Evolutionary conservation across 2,329 filamentous ascomycete species (phyloP), one percentile per base, ranked within the genome.

Genomic region (Alternaria novae-zelandiae): DNA sequence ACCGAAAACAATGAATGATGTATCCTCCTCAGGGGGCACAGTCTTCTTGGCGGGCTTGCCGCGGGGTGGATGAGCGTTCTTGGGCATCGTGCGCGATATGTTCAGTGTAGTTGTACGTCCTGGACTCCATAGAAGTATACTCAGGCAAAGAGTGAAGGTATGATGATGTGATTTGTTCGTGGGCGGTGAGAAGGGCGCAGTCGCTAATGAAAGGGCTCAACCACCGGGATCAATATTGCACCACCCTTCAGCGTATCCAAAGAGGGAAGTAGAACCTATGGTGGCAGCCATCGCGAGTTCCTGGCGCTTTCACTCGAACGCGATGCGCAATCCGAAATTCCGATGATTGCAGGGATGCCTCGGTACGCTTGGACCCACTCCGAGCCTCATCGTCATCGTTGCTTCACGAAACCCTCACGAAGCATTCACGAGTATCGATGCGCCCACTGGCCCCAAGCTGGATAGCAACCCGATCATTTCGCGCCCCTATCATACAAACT

Each of bases 1-100:
- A 15, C 82, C 82, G 65, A 85, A 85, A 47, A 84, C 81, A 36
- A 85, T 85, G 70, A 75, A 84, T 65, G 82, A 83, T 47, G 81
- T 83, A 55, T 85, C 83, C 59, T 85, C 83, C 54, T 77, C 81
- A 26, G 82, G 82, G n/a, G 68, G 74, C 57, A 70, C 74, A 25
- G 79, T 75, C 45, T 84, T 84, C 67, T 82, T 82, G 49, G 77
- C 73, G 20, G 73, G 68, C 55, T 77, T 78, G 23, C 75, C 71
- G 61, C 83, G 81, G 20, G 83, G 82, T 26, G 82, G 79, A 65
- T 85, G 83, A 54, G 82, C 80, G 73, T 85, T 85, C 67, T 84
- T 85, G 47, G 82, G 82, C 83, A 85, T 85, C 45, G 36, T 72
- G 53, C 36, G 51, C 26, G 55, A 20, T 28, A 8, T 41, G 23